These are phyloP conservation scores for Sclerotinia minor DNA, from an alignment of 2,329 filamentous ascomycete species.

Conservation along the genomic window DNA sequence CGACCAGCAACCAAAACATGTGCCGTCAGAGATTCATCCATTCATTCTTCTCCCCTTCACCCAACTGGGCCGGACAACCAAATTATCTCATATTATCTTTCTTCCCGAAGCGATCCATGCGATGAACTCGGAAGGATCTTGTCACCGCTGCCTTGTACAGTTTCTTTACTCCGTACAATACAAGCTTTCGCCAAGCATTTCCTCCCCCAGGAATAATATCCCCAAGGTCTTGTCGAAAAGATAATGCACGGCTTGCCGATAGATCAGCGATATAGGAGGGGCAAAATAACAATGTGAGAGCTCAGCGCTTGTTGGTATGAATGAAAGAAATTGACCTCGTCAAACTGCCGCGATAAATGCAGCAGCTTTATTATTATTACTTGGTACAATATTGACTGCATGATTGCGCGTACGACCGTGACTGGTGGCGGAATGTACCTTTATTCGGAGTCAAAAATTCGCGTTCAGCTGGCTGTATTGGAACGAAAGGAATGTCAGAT, in stretches of 20 bases:
- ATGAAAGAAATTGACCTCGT: neutral
- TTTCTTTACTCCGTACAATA: neutral
- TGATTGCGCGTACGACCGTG: neutral
- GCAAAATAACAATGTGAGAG: neutral
- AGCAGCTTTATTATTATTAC: neutral
- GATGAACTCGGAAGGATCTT: neutral
- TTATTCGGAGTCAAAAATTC: neutral
- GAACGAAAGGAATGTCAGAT: conserved; percentile 14
- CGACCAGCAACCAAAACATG: neutral
- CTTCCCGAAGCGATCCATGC: neutral
- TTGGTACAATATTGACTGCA: neutral
- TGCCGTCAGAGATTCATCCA: neutral
- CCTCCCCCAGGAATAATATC: neutral
- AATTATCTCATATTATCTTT: neutral
- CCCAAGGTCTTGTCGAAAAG: neutral
- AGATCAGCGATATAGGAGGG: neutral
- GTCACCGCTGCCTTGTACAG: neutral
- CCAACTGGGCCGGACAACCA: neutral
- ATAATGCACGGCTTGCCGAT: conserved; percentile 4
- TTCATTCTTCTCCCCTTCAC: neutral
- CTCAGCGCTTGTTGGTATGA: neutral
- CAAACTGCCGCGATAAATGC: neutral
- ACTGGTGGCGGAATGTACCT: neutral
- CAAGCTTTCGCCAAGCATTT: conserved; percentile 12
- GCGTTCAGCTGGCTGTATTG: conserved; percentile 4